Evolutionary conservation across 2,329 filamentous ascomycete species (phyloP), one percentile per base, ranked within the genome.

Genomic region (Fusarium annulatum): DNA sequence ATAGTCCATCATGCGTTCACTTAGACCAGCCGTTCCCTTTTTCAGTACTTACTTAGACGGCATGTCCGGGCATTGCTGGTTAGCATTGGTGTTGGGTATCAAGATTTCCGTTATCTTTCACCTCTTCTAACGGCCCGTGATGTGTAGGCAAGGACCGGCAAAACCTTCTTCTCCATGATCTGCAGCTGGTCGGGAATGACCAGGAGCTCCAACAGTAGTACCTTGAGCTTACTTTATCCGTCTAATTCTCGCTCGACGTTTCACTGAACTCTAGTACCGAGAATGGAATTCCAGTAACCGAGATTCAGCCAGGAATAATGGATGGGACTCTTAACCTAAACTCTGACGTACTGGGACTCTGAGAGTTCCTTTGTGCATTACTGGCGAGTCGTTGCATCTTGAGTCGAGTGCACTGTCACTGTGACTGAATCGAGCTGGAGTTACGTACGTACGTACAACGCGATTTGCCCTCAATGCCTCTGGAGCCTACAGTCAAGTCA

Each of bases 81-180:
- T 58, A 38, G 42, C 41, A 58, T 58, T 33, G 45, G 41, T 34
- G 66, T 73, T 73, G 65, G 70, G 71, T 71, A 73, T 70, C 71
- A 67, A 73, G 49, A 73, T 73, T 67, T 46, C 70, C 71, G 71
- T 73, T 73, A 73, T 71, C 70, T 53, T 73, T 73, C 70, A 73
- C 70, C 61, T 73, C 66, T 73, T 72, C 63, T 57, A 73, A 73
- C 71, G 71, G 71, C 66, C 70, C 71, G 70, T 73, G 53, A 43
- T 67, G 52, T 55, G 52, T 45, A 43, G 48, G 62, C 62, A 66
- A 55, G 51, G 57, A 48, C 71, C 61, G 49, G 57, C 55, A 52
- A 73, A 69, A 71, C 66, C 61, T 73, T 71, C 57, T 73, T 71
- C 57, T 70, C 62, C 57, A 67, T 73, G 70, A 73, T 73, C 71